Percentiles rank a stretch among this genome's conserved stretches.
phyloP scores from a whole-genome alignment of 2,329 filamentous ascomycete species.

The Beauveria sp. region DNA sequence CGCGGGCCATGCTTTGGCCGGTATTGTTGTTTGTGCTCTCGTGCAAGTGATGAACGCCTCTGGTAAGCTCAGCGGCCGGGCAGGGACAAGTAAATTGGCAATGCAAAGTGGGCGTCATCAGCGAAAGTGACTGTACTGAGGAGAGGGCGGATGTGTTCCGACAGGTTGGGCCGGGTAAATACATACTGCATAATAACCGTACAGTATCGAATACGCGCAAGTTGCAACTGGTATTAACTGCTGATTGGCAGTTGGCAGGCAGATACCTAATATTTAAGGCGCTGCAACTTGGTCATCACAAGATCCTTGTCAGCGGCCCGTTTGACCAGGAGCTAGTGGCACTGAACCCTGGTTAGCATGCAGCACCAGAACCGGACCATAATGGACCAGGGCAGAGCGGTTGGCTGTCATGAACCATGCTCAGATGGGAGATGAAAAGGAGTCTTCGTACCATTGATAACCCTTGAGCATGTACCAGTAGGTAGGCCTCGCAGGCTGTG shows the following conservation, averaged over 20 bases:
- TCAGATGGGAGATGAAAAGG: not conserved
- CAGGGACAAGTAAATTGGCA: not conserved
- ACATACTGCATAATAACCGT: not conserved
- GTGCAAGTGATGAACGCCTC: not conserved
- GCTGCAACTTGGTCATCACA: not conserved
- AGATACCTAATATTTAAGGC: not conserved
- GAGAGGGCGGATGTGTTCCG: slow-evolving; percentile 8
- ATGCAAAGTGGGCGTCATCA: not conserved
- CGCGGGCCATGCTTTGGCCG: not conserved
- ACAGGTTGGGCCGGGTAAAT: not conserved
- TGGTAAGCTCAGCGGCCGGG: not conserved
- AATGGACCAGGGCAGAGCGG: not conserved
- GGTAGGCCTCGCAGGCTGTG: not conserved
- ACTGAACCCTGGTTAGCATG: not conserved
- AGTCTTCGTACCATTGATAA: not conserved
- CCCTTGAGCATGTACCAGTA: not conserved
- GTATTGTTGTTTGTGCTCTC: not conserved
- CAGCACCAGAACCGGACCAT: not conserved
- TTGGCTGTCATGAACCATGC: not conserved
- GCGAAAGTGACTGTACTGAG: not conserved
- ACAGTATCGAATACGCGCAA: not conserved
- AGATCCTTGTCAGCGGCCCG: slow-evolving; percentile 3
- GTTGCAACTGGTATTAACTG: too few species aligned
- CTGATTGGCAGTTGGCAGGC: too few species aligned
- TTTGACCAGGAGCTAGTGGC: not conserved